These are phyloP conservation scores for Cytospora chrysosperma DNA, from an alignment of 2,329 filamentous ascomycete genomes.

Conservation along the genomic window DNA sequence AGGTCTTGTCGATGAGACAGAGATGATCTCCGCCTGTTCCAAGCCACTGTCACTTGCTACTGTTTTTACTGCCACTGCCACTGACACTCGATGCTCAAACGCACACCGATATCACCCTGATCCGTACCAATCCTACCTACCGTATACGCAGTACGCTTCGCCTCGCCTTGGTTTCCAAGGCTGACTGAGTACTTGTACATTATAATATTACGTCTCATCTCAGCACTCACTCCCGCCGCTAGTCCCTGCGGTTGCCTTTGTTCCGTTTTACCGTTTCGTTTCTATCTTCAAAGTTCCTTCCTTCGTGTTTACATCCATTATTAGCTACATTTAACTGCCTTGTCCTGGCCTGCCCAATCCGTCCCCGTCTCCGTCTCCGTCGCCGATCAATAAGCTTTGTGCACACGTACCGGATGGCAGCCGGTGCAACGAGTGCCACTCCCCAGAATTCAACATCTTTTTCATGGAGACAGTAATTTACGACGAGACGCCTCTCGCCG, in stretches of 20 bases:
- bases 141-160: not conserved
- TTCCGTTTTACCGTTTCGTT: not conserved
- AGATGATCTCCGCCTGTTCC: constrained; percentile 3
- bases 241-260: not conserved
- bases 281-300: not conserved
- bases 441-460: constrained; percentile 11
- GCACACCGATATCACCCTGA: constrained; percentile 13
- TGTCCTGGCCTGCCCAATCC: not conserved
- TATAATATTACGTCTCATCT: not conserved
- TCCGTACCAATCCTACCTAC: constrained; percentile 5
- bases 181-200: not conserved
- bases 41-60: constrained; percentile 1
- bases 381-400: constrained; percentile 15
- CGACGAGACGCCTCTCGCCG: constrained; percentile 82
- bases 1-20: constrained; percentile 8
- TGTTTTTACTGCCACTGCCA: not conserved
- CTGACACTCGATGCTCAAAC: not conserved
- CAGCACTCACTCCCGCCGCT: not conserved
- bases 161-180: too few relatives aligned
- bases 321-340: not conserved
- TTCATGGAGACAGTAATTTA: constrained; percentile 85
- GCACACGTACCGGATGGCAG: constrained; percentile 17
- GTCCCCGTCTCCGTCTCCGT: not conserved
- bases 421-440: constrained; percentile 17
- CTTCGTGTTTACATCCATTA: not conserved